Evolutionary conservation across 768 basidiomycete genomes (phyloP), one percentile per base, ranked within the genome.

Genomic region (Boletales sp.): DNA sequence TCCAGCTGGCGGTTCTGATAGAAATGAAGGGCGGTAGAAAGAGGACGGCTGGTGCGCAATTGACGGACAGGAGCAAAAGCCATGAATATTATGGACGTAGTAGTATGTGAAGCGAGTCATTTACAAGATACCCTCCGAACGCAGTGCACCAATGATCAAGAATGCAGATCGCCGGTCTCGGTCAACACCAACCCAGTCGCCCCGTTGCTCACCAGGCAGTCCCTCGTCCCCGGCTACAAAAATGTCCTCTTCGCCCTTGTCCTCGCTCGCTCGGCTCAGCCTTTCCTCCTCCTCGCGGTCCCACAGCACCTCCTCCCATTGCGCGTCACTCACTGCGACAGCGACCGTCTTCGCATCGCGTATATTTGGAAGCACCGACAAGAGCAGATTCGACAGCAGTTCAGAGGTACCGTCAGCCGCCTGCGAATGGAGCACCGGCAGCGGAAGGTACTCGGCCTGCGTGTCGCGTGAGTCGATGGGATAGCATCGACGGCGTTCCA

Each of bases 1-100:
- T 93, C 90, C 44, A 93, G 70, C 49, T 90, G 88, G 59, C 79
- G 79, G 57, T 92, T 93, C 60, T 87, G 84, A 61, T 93, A 93
- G 62, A 93, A 93, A 57, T 81, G 79, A 15, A 76, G 68, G 15
- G 79, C 73, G 14, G 77, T 74, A 12, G 72, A 70, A 50, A 66
- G 58, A 7, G 49, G 39, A 10, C 70, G 69, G 9, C 43, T 32
- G 38, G 48, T 46, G 25, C 25, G 25, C 6, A 28, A 5, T 7
- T 28, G 25, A 7, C 25, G 25, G 25, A 7, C 25, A 28, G 25
- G 25, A 28, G 25, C 25, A 28, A 28, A 6, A 7, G 25, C 25
- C 25, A 28, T 28, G 25, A 7, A 28, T 28, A 7, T 25, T 28
- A 28, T 28, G 25, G 25, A 28, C 6, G 25, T 28, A 28, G 25